Conservation (phyloP, 1,284 basidiomycete species). For the Rhodotorula sp. region DNA sequence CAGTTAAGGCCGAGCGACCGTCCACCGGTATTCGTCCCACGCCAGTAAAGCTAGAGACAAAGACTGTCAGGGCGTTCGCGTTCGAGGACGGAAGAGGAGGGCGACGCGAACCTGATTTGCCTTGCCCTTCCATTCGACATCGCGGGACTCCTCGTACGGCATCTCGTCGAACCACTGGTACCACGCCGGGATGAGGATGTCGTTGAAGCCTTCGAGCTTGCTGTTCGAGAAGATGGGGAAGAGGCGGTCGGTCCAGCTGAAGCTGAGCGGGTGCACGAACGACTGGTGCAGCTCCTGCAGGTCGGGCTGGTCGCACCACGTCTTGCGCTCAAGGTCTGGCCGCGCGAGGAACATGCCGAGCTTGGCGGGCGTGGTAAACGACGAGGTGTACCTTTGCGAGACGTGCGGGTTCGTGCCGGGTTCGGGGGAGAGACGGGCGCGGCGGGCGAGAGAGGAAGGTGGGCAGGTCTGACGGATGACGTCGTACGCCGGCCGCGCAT, state of each 20-base stretch:
- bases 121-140: constrained; percentile 30
- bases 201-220: constrained; percentile 24
- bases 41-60: constrained; percentile 25
- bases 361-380: constrained; percentile 16
- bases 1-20: constrained; percentile 19
- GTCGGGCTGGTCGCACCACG: constrained; percentile 36
- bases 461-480: constrained; percentile 22
- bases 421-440: background rate
- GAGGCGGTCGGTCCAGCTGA: constrained; percentile 16
- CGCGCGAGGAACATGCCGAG: constrained; percentile 17
- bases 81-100: no score
- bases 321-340: constrained; percentile 11
- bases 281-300: constrained; percentile 28
- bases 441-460: constrained; percentile 16
- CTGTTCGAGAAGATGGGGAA: constrained; percentile 30
- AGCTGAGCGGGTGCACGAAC: constrained; percentile 25
- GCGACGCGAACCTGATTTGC: constrained; percentile 14
- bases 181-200: constrained; percentile 34
- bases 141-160: constrained; percentile 9
- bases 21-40: constrained; percentile 35
- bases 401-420: constrained; percentile 19
- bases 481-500: background rate
- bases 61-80: background rate
- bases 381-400: constrained; percentile 7
- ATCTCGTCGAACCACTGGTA: constrained; percentile 19